Evolutionary conservation across 768 basidiomycete species (phyloP), one percentile per base, ranked within the genome.

Genomic region (Mycena vitilis): DNA sequence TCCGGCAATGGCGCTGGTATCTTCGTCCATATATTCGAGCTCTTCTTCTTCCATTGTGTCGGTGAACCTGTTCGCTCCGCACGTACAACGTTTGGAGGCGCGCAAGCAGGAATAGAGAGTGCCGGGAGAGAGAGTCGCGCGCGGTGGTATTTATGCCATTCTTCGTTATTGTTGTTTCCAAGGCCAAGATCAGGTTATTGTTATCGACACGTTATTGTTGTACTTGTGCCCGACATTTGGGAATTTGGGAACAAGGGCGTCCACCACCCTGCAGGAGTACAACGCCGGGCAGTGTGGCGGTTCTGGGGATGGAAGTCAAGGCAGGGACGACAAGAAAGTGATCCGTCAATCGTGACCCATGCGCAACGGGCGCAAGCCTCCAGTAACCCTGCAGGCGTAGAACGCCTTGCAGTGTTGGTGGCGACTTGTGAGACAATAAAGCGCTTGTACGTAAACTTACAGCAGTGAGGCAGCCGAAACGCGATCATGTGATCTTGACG

Each of bases 1-100:
- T 66, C 42, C 60, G 38, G 34, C 36, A 25, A 44, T 49, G 30
- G 23, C 44, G 42, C 42, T 44, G 45, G 40, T 40, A 40, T 40
- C 40, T 30, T 30, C 30, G 30, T 30, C 30, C 30, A 30, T 30
- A 30, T 30, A 30, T 30, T 30, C 30, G 30, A 30, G 30, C 30
- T 30, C 30, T 30, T 30, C 30, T 30, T 30, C 30, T 30, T 30
- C 30, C 30, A 30, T 30, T 30, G 30, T 30, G 30, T 59, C 58
- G 55, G 45, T 58, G 44, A 52, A 60, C 49, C 22, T 54, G 65
- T 42, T 68, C 61, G 49, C 67, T 68, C 67, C 67, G 52, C 49
- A 55, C 67, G 57, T 68, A 63, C 61, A 63, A 68, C 51, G 67
- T 60, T 51, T 44, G 66, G 66, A 63, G 23, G 60, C 59, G 65